A percentile compares a stretch with the other conserved stretches of the same genome.
These are phyloP conservation scores for Leishmania amazonensis DNA, from an alignment of 208 protist genomes.

Conservation along the genomic window DNA sequence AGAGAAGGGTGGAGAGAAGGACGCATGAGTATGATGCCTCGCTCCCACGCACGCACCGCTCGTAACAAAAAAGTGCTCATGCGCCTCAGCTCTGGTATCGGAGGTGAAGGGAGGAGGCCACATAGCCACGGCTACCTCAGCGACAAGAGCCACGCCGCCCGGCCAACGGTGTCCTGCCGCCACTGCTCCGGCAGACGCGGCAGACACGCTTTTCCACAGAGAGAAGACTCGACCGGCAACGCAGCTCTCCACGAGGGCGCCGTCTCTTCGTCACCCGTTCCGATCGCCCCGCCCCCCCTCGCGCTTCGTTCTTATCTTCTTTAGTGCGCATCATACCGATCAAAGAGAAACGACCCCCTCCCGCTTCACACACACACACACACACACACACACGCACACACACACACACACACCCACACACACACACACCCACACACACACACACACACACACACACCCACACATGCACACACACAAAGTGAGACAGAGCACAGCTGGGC, in stretches of 20 bases:
- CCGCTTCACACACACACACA: not conserved
- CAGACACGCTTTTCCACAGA: not conserved
- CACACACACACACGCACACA: constrained; percentile 6
- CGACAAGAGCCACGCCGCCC: not conserved
- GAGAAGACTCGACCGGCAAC: not conserved
- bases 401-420: not conserved
- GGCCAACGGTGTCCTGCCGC: not conserved
- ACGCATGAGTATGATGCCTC: not conserved
- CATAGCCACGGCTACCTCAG: not conserved
- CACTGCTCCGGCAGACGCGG: not conserved
- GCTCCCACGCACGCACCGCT: not conserved
- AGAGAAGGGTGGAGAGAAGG: not conserved
- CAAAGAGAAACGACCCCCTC: not conserved
- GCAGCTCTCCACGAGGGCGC: not conserved
- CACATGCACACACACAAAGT: not conserved
- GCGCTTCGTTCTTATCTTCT: not conserved
- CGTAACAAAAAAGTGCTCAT: not conserved
- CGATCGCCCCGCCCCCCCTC: not conserved
- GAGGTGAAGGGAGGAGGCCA: not conserved
- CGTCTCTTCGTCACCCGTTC: not conserved
- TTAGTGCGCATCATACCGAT: not conserved
- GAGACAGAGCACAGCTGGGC: not conserved
- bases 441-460: constrained; percentile 8
- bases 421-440: not conserved
- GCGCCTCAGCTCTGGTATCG: not conserved